Percentiles rank a stretch among this genome's conserved stretches.
These are phyloP conservation scores for Dendrobium nobile DNA, from an alignment of 106 monocot species.

Conservation along the genomic window DNA sequence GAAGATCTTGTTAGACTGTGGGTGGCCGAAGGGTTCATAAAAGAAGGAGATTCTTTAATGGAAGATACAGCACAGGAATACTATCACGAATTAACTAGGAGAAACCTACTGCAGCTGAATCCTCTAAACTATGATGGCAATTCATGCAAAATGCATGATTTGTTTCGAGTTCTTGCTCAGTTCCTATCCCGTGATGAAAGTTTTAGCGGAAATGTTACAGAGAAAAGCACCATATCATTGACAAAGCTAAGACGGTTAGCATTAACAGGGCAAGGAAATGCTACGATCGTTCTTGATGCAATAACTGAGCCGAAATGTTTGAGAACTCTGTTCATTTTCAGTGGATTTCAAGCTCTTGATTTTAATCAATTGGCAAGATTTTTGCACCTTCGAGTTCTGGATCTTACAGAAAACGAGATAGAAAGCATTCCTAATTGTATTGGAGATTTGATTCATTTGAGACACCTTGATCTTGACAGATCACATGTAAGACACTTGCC, in stretches of 20 bases:
- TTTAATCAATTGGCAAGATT: conserved; percentile 6
- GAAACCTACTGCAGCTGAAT: conserved; percentile 22
- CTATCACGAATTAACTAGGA: conserved; percentile 16
- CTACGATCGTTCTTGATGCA: not conserved
- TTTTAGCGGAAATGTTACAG: not conserved
- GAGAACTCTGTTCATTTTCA: conserved; percentile 18
- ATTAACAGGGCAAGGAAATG: not conserved
- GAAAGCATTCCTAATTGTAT: conserved; percentile 17
- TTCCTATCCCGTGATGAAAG: conserved; percentile 14
- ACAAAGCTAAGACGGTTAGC: conserved; percentile 12
- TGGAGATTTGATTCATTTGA: conserved; percentile 25
- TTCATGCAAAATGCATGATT: conserved; percentile 34
- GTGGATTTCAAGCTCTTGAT: not conserved
- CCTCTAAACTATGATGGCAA: not conserved
- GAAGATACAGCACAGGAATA: conserved; percentile 33
- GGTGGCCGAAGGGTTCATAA: conserved; percentile 24
- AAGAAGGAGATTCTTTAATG: conserved; percentile 5
- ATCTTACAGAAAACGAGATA: conserved; percentile 11
- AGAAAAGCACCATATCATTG: not conserved
- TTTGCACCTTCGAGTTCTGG: conserved; percentile 17
- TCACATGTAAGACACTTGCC: conserved; percentile 21
- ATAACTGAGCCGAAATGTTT: not conserved
- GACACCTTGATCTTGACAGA: conserved; percentile 18
- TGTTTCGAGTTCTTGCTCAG: conserved; percentile 23
- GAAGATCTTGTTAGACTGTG: conserved; percentile 7